Evolutionary conservation across 257 asterid species (phyloP), one percentile per base, ranked within the genome.

Genomic region (Buddleja alternifolia): DNA sequence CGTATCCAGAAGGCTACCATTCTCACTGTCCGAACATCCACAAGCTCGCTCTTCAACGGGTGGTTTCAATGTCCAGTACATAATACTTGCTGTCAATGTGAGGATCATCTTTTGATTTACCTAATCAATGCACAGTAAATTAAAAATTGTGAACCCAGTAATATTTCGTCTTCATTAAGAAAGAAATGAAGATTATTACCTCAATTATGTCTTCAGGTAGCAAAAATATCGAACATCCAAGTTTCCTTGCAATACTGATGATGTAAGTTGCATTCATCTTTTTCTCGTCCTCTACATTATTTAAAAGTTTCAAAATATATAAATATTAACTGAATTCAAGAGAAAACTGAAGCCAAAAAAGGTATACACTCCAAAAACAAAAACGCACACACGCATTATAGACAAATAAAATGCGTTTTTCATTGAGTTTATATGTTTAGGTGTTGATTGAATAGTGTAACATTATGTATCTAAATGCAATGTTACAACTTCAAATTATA

Each of bases 171-270:
- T 17, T 10, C 1, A 6, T 52, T 62, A 29, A 19, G 57, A 14
- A 65, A 25, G 63, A 59, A 55, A 50, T 23, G 10, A 41, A 23
- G 53, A 65, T 56, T 29, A 45, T 72, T 85, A 88, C 99, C 96
- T 88, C 97, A 2, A 84, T 81, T 82, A 93, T 84, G 86, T 93
- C 99, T 70, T 94, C 97, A 12, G 96, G 95, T 41, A 94, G 96
- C 82, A 94, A 80, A 69, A 94, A 94, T 66, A 94, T 86, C 7
- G 97, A 94, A 69, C 99, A 94, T 32, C 99, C 99, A n/a, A 91
- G 92, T 81, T 94, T 94, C 77, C 97, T 86, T 45, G 99, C 99
- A 21, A 94, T 84, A 69, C 97, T 94, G 77, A 91, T 94, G 58
- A 89, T 87, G 78, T 94, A 94, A 50, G 91, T 87, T 15, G 97